These are phyloP conservation scores for Ampelocalamus luodianensis DNA, from an alignment of 176 grass and related monocot species.

Conservation along the genomic window DNA sequence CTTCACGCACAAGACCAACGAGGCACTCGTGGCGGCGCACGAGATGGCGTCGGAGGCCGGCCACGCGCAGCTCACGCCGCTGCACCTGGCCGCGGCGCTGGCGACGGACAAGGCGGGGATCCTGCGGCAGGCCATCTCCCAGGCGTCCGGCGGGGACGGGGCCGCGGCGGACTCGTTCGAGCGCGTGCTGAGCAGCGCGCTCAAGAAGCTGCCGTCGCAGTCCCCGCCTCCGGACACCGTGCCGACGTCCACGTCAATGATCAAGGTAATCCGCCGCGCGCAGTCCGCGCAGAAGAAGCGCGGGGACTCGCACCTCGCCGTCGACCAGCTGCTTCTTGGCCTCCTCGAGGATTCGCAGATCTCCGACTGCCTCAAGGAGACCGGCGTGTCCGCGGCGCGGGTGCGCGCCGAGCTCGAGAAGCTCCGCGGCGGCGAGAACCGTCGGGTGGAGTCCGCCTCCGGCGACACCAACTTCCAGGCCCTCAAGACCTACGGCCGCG, in stretches of 20 bases:
- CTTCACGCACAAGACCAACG: constrained; percentile 98
- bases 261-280: constrained; percentile 68
- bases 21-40: constrained; percentile 82
- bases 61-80: constrained; percentile 73
- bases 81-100: constrained; percentile 70
- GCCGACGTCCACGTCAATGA: constrained; percentile 60
- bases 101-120: constrained; percentile 53
- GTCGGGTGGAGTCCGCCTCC: constrained; percentile 66
- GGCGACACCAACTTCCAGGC: constrained; percentile 78
- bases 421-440: constrained; percentile 59
- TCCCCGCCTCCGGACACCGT: constrained; percentile 63
- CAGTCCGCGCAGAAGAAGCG: constrained; percentile 73
- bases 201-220: constrained; percentile 72
- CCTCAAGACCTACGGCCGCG: constrained; percentile 69
- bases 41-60: constrained; percentile 65
- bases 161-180: constrained; percentile 59
- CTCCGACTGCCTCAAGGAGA: constrained; percentile 69
- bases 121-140: constrained; percentile 62
- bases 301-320: constrained; percentile 74
- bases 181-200: constrained; percentile 53
- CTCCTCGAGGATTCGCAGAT: constrained; percentile 76
- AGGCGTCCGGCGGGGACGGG: constrained; percentile 45
- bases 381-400: constrained; percentile 51
- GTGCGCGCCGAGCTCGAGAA: constrained; percentile 68
- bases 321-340: constrained; percentile 73